A percentile compares a stretch with the other conserved stretches of the same genome.
phyloP scores from a whole-genome alignment of 768 basidiomycete species.

The Termitomyces sp. region DNA sequence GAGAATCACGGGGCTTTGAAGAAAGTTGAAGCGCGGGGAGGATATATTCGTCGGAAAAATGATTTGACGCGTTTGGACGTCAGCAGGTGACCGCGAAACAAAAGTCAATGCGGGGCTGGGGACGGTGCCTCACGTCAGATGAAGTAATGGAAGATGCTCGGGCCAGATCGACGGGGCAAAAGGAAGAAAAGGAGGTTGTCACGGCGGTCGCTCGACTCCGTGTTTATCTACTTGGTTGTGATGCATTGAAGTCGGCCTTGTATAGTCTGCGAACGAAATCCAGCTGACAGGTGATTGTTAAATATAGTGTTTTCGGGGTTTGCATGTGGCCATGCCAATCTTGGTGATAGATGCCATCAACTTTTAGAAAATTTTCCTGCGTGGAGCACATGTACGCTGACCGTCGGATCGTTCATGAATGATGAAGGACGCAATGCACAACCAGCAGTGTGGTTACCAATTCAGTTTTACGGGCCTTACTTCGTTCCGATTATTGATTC shows the following conservation, averaged over 20 bases:
- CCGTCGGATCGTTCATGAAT: background rate
- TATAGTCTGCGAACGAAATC: background rate
- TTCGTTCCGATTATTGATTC: background rate
- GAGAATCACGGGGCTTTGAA: too few relatives aligned
- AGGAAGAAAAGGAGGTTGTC: background rate
- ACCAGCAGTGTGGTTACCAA: too few relatives aligned
- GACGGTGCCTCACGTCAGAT: background rate
- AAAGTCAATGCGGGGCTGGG: background rate
- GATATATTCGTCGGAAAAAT: too few relatives aligned
- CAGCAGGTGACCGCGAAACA: background rate
- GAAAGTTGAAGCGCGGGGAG: too few relatives aligned
- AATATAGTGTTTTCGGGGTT: background rate
- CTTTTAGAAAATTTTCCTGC: too few relatives aligned
- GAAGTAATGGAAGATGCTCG: background rate
- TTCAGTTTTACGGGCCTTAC: background rate
- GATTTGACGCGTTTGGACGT: too few relatives aligned
- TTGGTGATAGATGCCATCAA: background rate
- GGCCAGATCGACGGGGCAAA: too few relatives aligned
- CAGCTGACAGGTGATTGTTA: background rate
- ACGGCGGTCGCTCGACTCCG: background rate
- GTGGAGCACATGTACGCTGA: background rate
- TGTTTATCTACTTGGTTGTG: background rate
- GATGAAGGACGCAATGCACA: too few relatives aligned
- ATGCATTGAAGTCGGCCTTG: background rate
- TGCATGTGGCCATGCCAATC: background rate